Conservation (phyloP, 495 filamentous ascomycete species). For the Penicillium turbatum region DNA sequence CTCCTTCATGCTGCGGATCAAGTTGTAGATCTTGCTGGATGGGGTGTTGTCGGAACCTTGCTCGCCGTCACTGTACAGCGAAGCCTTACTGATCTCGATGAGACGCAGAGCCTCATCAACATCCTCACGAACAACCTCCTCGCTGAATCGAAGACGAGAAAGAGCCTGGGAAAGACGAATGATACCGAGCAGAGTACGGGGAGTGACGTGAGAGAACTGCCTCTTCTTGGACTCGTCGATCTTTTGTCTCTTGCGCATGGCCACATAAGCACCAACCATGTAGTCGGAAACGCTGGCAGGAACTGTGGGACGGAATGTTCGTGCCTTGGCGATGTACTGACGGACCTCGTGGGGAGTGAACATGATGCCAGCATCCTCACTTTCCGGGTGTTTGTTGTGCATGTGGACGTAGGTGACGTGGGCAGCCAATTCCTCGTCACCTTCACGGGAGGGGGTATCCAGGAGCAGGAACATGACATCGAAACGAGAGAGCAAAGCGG, state of each 20-base stretch:
- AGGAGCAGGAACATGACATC: slow-evolving; percentile 95
- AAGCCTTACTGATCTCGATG: slow-evolving; percentile 87
- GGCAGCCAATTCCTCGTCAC: slow-evolving; percentile 86
- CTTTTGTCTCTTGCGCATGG: slow-evolving; percentile 82
- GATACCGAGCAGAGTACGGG: slow-evolving; percentile 87
- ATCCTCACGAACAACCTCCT: slow-evolving; percentile 80
- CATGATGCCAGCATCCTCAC: slow-evolving; percentile 58
- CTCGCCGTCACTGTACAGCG: slow-evolving; percentile 63
- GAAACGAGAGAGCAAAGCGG: slow-evolving; percentile 92
- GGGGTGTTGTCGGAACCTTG: slow-evolving; percentile 67
- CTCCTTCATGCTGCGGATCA: slow-evolving; percentile 80
- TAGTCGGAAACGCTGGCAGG: slow-evolving; percentile 84
- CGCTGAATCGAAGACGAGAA: slow-evolving; percentile 85
- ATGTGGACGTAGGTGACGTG: slow-evolving; percentile 98
- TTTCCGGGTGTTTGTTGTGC: slow-evolving; percentile 90
- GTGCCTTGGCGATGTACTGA: slow-evolving; percentile 90
- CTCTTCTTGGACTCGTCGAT: slow-evolving; percentile 81
- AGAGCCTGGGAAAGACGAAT: slow-evolving; percentile 91
- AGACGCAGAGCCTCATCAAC: slow-evolving; percentile 92
- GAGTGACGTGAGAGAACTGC: slow-evolving; percentile 88
- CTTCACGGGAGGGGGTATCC: slow-evolving; percentile 82
- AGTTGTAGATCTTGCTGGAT: slow-evolving; percentile 86
- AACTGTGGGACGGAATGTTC: slow-evolving; percentile 80
- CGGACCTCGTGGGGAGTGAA: slow-evolving; percentile 90
- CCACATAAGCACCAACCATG: slow-evolving; percentile 92